Base-by-base conservation (phyloP, 805 yeast species). In the Candida khao-thaluensis region DNA sequence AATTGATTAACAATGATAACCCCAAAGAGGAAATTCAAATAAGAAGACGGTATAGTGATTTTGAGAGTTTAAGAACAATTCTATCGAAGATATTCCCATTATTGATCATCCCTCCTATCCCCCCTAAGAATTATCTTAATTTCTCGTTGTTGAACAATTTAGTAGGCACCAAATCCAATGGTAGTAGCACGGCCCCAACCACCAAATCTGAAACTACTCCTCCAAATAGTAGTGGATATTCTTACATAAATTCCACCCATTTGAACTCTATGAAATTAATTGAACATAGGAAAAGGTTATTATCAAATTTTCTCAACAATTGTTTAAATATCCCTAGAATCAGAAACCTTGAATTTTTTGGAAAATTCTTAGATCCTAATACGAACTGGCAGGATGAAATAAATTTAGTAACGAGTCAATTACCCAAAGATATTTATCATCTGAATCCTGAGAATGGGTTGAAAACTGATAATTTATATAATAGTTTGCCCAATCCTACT, bases 61-160 rank as follows among this genome's bases (percentile, higher is more conserved):
- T 93, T 57, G 96, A 87, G 53, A 78, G 85, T 35, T 70, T 93
- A 31, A 71, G 96, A 44, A 82, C 78, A 28, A 74, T 84, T 4
- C 67, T 93, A 16, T 69, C 80, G 3, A 79, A 82, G 49, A 63
- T 86, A 26, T 83, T 84, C 47, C 97, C 99, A 3, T 79, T 93
- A 3, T 57, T 81, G 3, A 75, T 93, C 3, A 78, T 93, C 4
- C 99, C 99, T 5, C 97, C 98, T 1, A 91, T 93, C 7, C 99
- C 99, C 0, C 70, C 71, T 0, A 69, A 69, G 42, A 67, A 69
- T 44, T 69, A 67, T 48, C 48, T 64, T 29, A 60, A 65, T 30
- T 57, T 66, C 25, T 54, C 55, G 5, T 44, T 61, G 27, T 49
- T 67, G 30, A 64, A 62, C 38, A 70, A 69, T 2, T 45, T 65